These are phyloP conservation scores for Cryphonectria japonica DNA, from an alignment of 2,329 filamentous ascomycete genomes.

Conservation along the genomic window DNA sequence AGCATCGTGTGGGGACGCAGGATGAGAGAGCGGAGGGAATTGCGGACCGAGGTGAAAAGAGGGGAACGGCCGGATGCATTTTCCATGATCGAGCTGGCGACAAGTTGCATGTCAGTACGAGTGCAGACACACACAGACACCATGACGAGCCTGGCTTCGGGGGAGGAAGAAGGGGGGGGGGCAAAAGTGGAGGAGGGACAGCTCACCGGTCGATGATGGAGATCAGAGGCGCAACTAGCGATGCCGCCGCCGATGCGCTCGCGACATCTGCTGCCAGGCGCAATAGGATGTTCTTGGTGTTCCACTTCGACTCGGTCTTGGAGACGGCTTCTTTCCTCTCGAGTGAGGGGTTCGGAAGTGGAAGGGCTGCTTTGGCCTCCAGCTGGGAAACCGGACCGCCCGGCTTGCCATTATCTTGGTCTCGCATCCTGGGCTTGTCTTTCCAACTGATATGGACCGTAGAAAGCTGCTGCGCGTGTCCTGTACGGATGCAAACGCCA, in stretches of 20 bases:
- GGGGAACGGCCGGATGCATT: constrained; percentile 73
- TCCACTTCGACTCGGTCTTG: constrained; percentile 56
- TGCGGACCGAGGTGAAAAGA: constrained; percentile 61
- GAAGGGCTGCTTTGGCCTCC: constrained; percentile 16
- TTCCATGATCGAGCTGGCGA: constrained; percentile 72
- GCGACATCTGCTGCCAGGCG: constrained; percentile 70
- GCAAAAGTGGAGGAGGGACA: background rate
- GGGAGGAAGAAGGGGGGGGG: background rate
- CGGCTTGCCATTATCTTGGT: constrained; percentile 23
- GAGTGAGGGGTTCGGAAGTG: constrained; percentile 15
- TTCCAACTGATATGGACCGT: background rate
- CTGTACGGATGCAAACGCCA: background rate
- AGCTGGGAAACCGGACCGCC: constrained; percentile 20
- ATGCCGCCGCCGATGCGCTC: constrained; percentile 72
- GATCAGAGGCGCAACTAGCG: constrained; percentile 80
- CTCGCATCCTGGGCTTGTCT: constrained; percentile 15
- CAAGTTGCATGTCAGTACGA: background rate
- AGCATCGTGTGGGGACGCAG: constrained; percentile 64
- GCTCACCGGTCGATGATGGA: constrained; percentile 82
- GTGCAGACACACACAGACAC: background rate
- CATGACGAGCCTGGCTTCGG: background rate
- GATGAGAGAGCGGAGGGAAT: constrained; percentile 60
- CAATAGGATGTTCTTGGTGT: constrained; percentile 71
- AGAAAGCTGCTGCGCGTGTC: background rate
- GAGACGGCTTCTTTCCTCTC: constrained; percentile 13